phyloP scores from a whole-genome alignment of 2,329 filamentous ascomycete species.

The Paraphoma sp. region DNA sequence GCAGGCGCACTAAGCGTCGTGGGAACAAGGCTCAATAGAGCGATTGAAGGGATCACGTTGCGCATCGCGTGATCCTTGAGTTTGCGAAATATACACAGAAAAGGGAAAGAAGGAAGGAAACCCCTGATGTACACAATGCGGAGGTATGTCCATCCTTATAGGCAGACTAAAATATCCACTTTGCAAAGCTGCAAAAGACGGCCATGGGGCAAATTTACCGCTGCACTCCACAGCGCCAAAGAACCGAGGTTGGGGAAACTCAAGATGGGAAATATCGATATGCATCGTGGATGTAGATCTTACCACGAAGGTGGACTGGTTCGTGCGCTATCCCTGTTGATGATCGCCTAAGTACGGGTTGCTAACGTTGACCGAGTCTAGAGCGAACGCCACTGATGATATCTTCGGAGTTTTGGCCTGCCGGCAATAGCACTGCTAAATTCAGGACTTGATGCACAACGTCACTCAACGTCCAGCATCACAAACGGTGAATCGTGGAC shows the following conservation, averaged over 20 bases:
- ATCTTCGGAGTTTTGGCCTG: neutral
- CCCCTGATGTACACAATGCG: neutral
- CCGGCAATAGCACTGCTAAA: neutral
- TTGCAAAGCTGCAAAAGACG: neutral
- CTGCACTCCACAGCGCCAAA: neutral
- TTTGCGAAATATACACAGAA: neutral
- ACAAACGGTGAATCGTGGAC: too few species aligned
- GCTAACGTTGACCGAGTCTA: neutral
- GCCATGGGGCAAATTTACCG: neutral
- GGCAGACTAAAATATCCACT: neutral
- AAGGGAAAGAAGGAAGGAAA: neutral
- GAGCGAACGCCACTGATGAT: neutral
- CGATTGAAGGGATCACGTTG: neutral
- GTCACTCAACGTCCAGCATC: neutral
- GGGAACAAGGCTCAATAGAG: conserved; percentile 2
- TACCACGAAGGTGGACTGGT: neutral
- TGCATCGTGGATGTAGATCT: neutral
- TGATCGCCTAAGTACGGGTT: neutral
- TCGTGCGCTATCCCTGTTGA: neutral
- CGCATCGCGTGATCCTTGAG: neutral
- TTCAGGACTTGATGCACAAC: neutral
- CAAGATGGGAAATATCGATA: neutral
- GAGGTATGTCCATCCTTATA: neutral
- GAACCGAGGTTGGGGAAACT: neutral
- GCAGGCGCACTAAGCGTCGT: conserved; percentile 8